Percentiles rank a stretch among this genome's conserved stretches.
phyloP scores from a whole-genome alignment of 75 land plant genomes.

The Ceratopteris richardii region DNA sequence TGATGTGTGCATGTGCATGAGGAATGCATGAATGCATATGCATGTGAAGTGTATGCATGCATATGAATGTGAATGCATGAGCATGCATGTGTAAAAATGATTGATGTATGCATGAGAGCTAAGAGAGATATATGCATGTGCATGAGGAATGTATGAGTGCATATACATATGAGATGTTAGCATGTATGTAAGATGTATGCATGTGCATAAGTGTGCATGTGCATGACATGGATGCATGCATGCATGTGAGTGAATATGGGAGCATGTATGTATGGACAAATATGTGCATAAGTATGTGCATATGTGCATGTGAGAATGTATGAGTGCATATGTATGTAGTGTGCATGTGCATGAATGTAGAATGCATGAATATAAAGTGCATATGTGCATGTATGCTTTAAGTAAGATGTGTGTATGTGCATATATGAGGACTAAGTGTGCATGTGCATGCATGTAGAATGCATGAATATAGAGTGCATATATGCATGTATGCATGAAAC shows the following conservation, averaged over 20 bases:
- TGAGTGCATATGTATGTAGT: neutral
- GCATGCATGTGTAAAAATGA: neutral
- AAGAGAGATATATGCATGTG: neutral
- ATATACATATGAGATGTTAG: too few relatives aligned
- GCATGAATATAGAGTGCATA: too few relatives aligned
- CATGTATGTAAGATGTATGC: neutral
- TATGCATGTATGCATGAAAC: too few relatives aligned
- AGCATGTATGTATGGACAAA: neutral
- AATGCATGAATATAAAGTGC: too few relatives aligned
- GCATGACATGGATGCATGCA: neutral
- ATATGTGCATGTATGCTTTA: too few relatives aligned
- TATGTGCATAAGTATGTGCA: neutral
- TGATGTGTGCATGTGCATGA: too few relatives aligned
- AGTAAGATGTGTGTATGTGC: too few relatives aligned
- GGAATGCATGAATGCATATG: too few relatives aligned
- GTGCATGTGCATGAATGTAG: neutral
- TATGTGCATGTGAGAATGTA: neutral
- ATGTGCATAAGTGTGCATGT: neutral
- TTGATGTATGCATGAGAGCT: neutral
- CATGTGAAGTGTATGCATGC: neutral
- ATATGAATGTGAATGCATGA: too few relatives aligned
- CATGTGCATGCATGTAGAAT: too few relatives aligned
- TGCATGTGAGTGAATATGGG: neutral
- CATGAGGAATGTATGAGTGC: too few relatives aligned
- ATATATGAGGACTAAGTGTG: too few relatives aligned